Evolutionary conservation across 2,329 filamentous ascomycete genomes (phyloP).

Genomic region (Pseudogymnoascus sp.): DNA sequence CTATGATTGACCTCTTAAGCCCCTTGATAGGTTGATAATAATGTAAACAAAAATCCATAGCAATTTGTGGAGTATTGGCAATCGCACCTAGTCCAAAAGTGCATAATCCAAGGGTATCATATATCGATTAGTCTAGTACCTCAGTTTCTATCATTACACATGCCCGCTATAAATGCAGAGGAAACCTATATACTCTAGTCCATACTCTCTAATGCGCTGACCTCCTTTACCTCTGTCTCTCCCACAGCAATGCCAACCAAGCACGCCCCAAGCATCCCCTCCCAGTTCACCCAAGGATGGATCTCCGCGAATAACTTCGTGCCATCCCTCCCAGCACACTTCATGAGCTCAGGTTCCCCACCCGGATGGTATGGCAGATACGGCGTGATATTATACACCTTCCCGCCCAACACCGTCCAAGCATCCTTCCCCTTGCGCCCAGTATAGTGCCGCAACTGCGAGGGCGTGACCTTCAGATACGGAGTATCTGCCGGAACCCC

Average conservation of each 20-base stretch:
- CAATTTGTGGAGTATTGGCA: neutral
- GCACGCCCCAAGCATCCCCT: constrained; percentile 60
- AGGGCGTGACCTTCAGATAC: constrained; percentile 72
- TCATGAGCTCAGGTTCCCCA: constrained; percentile 66
- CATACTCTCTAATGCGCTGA: constrained; percentile 51
- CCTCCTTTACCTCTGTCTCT: constrained; percentile 26
- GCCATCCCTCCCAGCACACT: constrained; percentile 55
- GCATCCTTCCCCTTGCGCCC: constrained; percentile 80
- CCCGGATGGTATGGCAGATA: constrained; percentile 90
- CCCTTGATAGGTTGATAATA: neutral
- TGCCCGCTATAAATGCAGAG: constrained; percentile 6
- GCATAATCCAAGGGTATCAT: constrained; percentile 9
- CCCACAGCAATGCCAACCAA: constrained; percentile 57
- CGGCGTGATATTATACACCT: constrained; percentile 89
- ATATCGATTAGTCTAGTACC: constrained; percentile 3
- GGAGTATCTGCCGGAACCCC: constrained; percentile 46
- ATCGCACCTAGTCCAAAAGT: neutral
- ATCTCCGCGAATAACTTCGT: constrained; percentile 59
- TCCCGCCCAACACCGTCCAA: constrained; percentile 84
- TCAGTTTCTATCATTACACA: constrained; percentile 3
- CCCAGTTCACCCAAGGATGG: constrained; percentile 67
- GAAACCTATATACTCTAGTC: constrained; percentile 36
- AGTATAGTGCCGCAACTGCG: constrained; percentile 69
- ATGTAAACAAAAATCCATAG: neutral
- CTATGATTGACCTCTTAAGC: neutral